Base-by-base conservation (phyloP, 768 basidiomycete species). In the Phaeolepiota aurea region DNA sequence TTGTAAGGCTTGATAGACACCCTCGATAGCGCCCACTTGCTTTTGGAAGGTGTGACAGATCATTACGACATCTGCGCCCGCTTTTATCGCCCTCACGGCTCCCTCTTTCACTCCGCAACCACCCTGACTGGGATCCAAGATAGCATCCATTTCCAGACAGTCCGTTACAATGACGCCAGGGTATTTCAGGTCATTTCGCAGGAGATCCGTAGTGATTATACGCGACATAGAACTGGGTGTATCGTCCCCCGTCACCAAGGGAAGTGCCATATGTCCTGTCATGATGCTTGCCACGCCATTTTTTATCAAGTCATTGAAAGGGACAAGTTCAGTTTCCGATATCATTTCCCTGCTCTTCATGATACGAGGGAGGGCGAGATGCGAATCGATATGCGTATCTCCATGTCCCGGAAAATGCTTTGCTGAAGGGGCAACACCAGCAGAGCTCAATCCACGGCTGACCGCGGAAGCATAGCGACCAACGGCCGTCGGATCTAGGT, bases 371-470 rank as follows among this genome's bases (percentile, higher is more conserved):
- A 85, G 68, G 1, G 69, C 75, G 15, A 80, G 67, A 48, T 85
- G 83, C 1, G 82, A 82, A 50, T 85, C 83, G 34, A 82, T 63
- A 41, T 77, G 69, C 1, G 82, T 86, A 41, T 85, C 81, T 0
- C 83, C 82, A 45, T 85, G 83, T 0, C 83, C 83, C 0, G 82
- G 82, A 49, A 84, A 84, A 50, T 85, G 83, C 49, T 84, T 86
- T 2, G 72, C 71, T 16, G 66, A 77, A 0, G 83, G 71, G 2
- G 82, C 79, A 7, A 85, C 58, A 1, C 69, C 70, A 0, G 64
- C 59, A 3, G 64, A 50, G 0, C 65, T 61, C 13, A 81, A 63
- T 2, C 79, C 82, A 1, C 52, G 52, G 28, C 65, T 61, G 12
- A 72, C 74, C 0, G 76, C 74, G 0, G 49, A 43, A 0, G 68